phyloP scores from a whole-genome alignment of 75 land plant genomes.

The Cunninghamia lanceolata region DNA sequence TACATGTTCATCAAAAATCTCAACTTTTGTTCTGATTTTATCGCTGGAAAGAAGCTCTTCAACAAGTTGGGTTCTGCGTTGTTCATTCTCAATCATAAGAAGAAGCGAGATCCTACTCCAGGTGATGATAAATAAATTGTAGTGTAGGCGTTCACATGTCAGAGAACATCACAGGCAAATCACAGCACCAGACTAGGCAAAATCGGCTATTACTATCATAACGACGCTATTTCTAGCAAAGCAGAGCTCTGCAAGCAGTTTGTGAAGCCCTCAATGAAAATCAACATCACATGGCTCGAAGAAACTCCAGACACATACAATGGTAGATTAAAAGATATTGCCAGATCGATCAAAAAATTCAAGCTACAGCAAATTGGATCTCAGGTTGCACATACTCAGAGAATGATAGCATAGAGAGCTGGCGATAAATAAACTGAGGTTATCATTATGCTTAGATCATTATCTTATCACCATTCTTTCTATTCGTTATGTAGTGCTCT shows the following conservation, averaged over 20 bases:
- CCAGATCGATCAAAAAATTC: constrained; percentile 29
- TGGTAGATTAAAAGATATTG: constrained; percentile 22
- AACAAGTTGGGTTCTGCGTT: too few species aligned
- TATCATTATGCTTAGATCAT: not conserved
- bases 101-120: too few species aligned
- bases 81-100: too few species aligned
- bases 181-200: constrained; percentile 32
- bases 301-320: not conserved
- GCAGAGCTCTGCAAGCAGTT: too few species aligned
- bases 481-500: not conserved
- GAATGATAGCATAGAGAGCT: not conserved
- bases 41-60: too few species aligned
- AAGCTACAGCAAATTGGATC: constrained; percentile 24
- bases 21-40: too few species aligned
- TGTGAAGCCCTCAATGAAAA: constrained; percentile 20
- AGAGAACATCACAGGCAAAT: constrained; percentile 46
- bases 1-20: too few species aligned
- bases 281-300: not conserved
- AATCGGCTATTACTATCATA: constrained; percentile 35
- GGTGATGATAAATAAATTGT: too few species aligned
- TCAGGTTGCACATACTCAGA: not conserved
- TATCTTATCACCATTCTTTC: not conserved
- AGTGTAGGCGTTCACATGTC: constrained; percentile 88
- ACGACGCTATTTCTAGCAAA: constrained; percentile 17
- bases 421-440: not conserved